Base-by-base conservation (phyloP, 2,329 filamentous ascomycete genomes). In the Lomentospora prolificans region DNA sequence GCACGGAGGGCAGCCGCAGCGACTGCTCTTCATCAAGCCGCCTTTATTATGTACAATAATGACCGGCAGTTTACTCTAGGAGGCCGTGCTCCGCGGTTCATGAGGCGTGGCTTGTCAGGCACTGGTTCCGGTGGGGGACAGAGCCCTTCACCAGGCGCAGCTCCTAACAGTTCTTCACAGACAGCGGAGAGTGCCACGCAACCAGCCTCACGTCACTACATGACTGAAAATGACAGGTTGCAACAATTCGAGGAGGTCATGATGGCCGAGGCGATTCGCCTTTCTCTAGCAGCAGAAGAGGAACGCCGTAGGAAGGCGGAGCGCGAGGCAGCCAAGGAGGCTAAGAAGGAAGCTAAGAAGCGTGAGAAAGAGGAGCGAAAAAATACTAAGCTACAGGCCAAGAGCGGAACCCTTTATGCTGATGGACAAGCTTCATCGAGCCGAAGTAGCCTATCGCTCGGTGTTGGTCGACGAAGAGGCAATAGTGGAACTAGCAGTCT, bases 221-320 rank as follows among this genome's bases (percentile, higher is more conserved):
- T 48, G 48, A 28, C 24, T 12, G 39, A 55, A 33, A 33, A 50
- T 19, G 39, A 50, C 27, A 46, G 89, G 28, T 82, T 95, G 66
- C 89, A 95, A 22, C 91, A 97, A 62, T 78, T 97, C 0, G 94
- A 99, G 67, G 92, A 96, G 51, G 88, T 99, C 75, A 99, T 99
- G 94, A 90, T 97, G 76, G 90, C 94, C 78, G 94, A 99, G 68
- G 94, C 94, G 0, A 95, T 99, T 51, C 80, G 94, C 39, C 70
- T 96, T 28, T 96, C 90, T 51, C 75, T 99, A n/a, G 90, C 87
- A 0, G 86, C 89, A 1, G 94, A 99, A 67, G 92, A 97, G 64
- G 92, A 97, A 44, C 81, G 92, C n/a, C 87, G 90, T 62, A 86
- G 81, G 50, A 94, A 89, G 64, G 85, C 87, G 51, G 89, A 94